Evolutionary conservation across 2,329 filamentous ascomycete genomes (phyloP).

Genomic region (Endoconidiophora polonica): DNA sequence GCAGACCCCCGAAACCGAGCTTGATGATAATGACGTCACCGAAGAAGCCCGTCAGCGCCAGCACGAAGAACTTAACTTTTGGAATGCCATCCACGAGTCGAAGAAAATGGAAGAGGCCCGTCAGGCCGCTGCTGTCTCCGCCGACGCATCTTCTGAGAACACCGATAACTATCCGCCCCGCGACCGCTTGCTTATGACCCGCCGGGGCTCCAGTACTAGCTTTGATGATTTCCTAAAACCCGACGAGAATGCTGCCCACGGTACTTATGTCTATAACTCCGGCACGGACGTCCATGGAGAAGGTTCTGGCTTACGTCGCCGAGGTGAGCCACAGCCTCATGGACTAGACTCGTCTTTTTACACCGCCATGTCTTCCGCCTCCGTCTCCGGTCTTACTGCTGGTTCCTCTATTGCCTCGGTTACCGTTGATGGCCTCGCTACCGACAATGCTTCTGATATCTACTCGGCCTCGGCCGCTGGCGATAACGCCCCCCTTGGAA

Average conservation of each 20-base stretch:
- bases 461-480: neutral
- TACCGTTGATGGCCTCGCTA: neutral
- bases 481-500: neutral
- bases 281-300: constrained; percentile 30
- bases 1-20: constrained; percentile 1
- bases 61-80: constrained; percentile 48
- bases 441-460: constrained; percentile 11
- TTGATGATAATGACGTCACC: constrained; percentile 36
- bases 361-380: constrained; percentile 19
- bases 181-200: neutral
- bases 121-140: constrained; percentile 7
- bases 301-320: constrained; percentile 29
- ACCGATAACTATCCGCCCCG: too few relatives aligned
- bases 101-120: constrained; percentile 24
- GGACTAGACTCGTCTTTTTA: neutral
- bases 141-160: constrained; percentile 13
- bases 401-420: neutral
- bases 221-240: constrained; percentile 44
- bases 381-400: neutral
- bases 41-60: constrained; percentile 44
- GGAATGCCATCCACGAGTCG: constrained; percentile 40
- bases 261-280: constrained; percentile 41
- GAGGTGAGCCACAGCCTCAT: constrained; percentile 21
- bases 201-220: constrained; percentile 22
- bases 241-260: constrained; percentile 34